These are phyloP conservation scores for Calendula officinalis DNA, from an alignment of 129 eudicot species.

Conservation along the genomic window DNA sequence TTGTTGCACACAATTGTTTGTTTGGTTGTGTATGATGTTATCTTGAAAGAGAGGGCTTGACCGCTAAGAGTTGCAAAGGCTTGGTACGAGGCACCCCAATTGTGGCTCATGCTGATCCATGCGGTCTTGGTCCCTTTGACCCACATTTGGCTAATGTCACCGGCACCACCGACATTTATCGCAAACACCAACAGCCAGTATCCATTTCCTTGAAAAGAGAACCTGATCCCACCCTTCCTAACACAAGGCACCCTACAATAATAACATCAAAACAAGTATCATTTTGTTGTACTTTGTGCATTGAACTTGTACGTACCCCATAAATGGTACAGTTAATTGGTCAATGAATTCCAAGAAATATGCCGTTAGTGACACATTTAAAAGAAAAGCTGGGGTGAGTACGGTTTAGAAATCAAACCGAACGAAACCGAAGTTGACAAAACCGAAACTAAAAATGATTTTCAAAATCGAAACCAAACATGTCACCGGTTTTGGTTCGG, in stretches of 20 bases:
- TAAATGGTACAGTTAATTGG: too few relatives aligned
- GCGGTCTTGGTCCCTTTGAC: slow-evolving; percentile 68
- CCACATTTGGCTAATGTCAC: slow-evolving; percentile 62
- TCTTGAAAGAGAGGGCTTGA: slow-evolving; percentile 66
- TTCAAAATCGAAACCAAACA: too few relatives aligned
- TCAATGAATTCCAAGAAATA: too few relatives aligned
- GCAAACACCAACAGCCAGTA: slow-evolving; percentile 64
- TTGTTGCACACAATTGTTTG: slow-evolving; percentile 54
- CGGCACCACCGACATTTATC: slow-evolving; percentile 79
- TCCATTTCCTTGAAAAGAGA: slow-evolving; percentile 56
- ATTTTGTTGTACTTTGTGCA: not conserved
- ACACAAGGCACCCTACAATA: slow-evolving; percentile 53
- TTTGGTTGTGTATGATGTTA: slow-evolving; percentile 47
- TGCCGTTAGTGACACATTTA: too few relatives aligned
- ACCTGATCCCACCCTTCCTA: slow-evolving; percentile 48
- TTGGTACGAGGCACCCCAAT: slow-evolving; percentile 82
- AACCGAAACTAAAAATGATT: too few relatives aligned
- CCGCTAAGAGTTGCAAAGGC: slow-evolving; percentile 58
- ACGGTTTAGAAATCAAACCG: too few relatives aligned
- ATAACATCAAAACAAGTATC: not conserved
- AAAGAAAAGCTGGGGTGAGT: too few relatives aligned
- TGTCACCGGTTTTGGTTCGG: too few relatives aligned
- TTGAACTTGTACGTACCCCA: not conserved
- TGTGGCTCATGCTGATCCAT: slow-evolving; percentile 80
- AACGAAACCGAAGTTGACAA: too few relatives aligned